A percentile compares a stretch with the other conserved stretches of the same genome.
phyloP scores from a whole-genome alignment of 2,329 filamentous ascomycete species.

The Paecilomyces fulvus region DNA sequence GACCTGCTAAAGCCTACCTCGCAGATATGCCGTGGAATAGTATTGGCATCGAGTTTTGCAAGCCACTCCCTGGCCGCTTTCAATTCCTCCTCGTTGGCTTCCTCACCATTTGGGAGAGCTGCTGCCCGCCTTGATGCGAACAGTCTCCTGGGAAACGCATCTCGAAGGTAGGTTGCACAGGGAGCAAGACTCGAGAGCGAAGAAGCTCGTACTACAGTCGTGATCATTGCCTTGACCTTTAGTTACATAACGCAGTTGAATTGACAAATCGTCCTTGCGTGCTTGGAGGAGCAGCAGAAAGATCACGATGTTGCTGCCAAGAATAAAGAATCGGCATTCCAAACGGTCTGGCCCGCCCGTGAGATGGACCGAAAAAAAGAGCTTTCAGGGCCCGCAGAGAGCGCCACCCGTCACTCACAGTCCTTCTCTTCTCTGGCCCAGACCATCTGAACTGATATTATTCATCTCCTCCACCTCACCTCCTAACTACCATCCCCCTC shows the following conservation, averaged over 20 bases:
- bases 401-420: neutral
- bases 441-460: constrained; percentile 5
- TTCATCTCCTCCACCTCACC: constrained; percentile 9
- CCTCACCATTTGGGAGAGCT: constrained; percentile 5
- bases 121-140: constrained; percentile 19
- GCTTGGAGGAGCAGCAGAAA: neutral
- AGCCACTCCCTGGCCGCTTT: constrained; percentile 50
- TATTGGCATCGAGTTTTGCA: constrained; percentile 42
- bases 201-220: neutral
- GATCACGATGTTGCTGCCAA: neutral
- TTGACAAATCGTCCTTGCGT: neutral
- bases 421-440: neutral
- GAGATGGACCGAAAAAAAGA: neutral
- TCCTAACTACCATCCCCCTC: constrained; percentile 1
- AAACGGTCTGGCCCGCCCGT: neutral
- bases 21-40: constrained; percentile 49
- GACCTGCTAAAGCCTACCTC: constrained; percentile 56
- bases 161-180: neutral
- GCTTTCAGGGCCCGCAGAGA: neutral
- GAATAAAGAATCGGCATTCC: neutral
- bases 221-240: neutral
- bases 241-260: neutral
- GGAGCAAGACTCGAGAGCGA: neutral
- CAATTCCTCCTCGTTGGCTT: constrained; percentile 23
- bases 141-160: constrained; percentile 8